Conservation (phyloP, 371 early-diverging fungal genomes). For the Mucor sp. region DNA sequence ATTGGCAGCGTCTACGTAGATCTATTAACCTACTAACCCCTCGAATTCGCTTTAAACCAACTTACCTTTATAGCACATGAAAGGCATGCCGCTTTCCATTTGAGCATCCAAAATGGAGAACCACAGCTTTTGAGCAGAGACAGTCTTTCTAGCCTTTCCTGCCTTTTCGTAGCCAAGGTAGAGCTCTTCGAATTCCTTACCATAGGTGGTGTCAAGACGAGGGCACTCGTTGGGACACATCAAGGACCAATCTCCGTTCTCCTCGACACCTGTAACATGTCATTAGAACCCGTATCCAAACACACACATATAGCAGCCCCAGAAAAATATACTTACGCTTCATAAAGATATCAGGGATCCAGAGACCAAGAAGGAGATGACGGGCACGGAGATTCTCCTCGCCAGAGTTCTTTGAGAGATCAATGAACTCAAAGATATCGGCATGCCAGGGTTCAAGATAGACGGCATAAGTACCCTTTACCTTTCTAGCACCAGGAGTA, state of each 20-base stretch:
- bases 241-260: constrained; percentile 90
- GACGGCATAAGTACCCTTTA: constrained; percentile 93
- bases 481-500: constrained; percentile 95
- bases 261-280: constrained; percentile 61
- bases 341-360: constrained; percentile 98
- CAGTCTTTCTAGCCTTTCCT: constrained; percentile 75
- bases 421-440: constrained; percentile 93
- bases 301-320: background rate
- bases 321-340: constrained; percentile 49
- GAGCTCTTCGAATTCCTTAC: constrained; percentile 84
- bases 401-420: constrained; percentile 92
- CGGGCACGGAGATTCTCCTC: constrained; percentile 94
- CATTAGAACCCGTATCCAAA: background rate
- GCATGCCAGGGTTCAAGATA: constrained; percentile 98
- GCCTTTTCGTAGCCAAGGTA: constrained; percentile 81
- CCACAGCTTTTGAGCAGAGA: constrained; percentile 96
- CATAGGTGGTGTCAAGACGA: constrained; percentile 84
- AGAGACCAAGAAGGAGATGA: constrained; percentile 90
- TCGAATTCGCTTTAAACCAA: background rate
- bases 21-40: background rate
- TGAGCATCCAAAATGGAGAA: constrained; percentile 92
- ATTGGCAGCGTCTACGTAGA: constrained; percentile 79
- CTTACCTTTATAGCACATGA: constrained; percentile 89
- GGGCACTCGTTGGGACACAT: constrained; percentile 94
- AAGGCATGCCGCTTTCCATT: constrained; percentile 97